Percentiles rank a stretch among this genome's conserved stretches.
phyloP scores from a whole-genome alignment of 257 asterid genomes.

The Ballota nigra region DNA sequence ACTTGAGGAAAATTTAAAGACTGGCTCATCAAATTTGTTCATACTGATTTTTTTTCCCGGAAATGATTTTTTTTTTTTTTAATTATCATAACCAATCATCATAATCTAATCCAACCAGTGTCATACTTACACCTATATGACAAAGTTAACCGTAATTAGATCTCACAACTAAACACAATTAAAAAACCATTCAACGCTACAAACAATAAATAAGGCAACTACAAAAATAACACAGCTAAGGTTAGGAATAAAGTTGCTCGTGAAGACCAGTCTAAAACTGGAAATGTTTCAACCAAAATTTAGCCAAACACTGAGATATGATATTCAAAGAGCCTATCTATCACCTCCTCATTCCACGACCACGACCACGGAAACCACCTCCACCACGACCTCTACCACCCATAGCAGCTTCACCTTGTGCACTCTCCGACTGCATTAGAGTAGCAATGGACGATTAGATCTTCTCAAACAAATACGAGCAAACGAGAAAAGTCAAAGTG shows the following conservation, averaged over 20 bases:
- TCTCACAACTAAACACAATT: background rate
- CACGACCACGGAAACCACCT: slow-evolving; percentile 57
- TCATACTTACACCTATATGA: background rate
- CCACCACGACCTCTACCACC: slow-evolving; percentile 77
- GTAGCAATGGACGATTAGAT: background rate
- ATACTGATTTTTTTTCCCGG: background rate
- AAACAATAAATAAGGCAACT: background rate
- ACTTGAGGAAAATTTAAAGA: too few relatives aligned
- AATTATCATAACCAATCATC: background rate
- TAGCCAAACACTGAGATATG: slow-evolving; percentile 4
- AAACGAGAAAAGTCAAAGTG: background rate
- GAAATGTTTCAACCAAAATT: background rate
- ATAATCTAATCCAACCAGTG: background rate
- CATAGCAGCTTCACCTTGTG: slow-evolving; percentile 94
- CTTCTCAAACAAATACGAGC: background rate
- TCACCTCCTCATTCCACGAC: slow-evolving; percentile 85
- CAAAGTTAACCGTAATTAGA: background rate
- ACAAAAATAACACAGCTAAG: background rate
- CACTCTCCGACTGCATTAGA: slow-evolving; percentile 73
- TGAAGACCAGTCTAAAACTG: background rate
- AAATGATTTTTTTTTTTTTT: too few relatives aligned
- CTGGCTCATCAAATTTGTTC: too few relatives aligned
- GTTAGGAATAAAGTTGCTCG: background rate
- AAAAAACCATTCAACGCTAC: background rate
- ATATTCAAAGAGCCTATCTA: slow-evolving; percentile 24